Conservation (phyloP, 1,284 basidiomycete species). For the Cutaneotrichosporon mucoides region DNA sequence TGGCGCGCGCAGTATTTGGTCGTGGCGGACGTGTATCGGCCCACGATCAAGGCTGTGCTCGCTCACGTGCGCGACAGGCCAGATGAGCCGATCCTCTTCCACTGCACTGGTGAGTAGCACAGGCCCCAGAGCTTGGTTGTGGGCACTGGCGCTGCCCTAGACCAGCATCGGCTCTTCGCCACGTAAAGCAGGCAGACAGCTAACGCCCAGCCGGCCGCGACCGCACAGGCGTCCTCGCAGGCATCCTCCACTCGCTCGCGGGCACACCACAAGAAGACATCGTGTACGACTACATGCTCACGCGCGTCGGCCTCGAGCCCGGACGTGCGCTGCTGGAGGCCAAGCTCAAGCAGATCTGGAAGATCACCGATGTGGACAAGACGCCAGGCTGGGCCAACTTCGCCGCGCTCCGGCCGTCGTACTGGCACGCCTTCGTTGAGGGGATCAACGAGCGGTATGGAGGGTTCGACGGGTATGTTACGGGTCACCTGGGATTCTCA, state of each 20-base stretch:
- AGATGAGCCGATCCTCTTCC: conserved; percentile 11
- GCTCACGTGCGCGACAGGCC: conserved; percentile 14
- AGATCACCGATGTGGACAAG: neutral
- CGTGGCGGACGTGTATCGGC: conserved; percentile 1
- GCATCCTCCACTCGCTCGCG: conserved; percentile 14
- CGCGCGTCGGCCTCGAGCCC: conserved; percentile 20
- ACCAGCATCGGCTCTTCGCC: too few relatives aligned
- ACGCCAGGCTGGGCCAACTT: conserved; percentile 11
- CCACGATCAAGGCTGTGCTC: conserved; percentile 10
- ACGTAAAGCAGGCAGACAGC: neutral
- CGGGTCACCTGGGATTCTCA: conserved; percentile 5
- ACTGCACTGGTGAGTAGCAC: conserved; percentile 13
- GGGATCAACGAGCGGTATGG: conserved; percentile 8
- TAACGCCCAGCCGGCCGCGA: conserved; percentile 15
- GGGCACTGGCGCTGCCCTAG: too few relatives aligned
- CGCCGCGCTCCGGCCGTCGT: conserved; percentile 7
- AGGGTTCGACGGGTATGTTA: conserved; percentile 15
- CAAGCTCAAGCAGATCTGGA: neutral
- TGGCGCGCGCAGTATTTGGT: conserved; percentile 11
- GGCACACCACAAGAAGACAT: conserved; percentile 6
- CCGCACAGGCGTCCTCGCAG: conserved; percentile 16
- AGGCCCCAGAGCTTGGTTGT: too few relatives aligned
- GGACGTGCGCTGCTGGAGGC: conserved; percentile 10
- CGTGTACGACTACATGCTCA: conserved; percentile 17
- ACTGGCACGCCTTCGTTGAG: conserved; percentile 1